Evolutionary conservation across 768 basidiomycete genomes (phyloP).

Genomic region (Leccinum fibrillosum): DNA sequence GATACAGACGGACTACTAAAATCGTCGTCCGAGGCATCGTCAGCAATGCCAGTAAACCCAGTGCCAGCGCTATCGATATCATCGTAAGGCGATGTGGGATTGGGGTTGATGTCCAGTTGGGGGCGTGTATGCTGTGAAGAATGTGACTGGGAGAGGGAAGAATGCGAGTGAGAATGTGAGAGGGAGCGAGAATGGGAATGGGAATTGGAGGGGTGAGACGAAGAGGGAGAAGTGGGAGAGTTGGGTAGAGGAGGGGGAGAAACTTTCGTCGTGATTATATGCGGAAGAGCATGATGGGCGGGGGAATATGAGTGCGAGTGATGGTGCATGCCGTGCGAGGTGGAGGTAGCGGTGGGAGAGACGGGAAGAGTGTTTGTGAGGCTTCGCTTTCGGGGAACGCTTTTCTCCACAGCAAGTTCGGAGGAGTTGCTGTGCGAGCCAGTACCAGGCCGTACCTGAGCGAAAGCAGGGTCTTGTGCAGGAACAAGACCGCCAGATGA

Average conservation of each 20-base stretch:
- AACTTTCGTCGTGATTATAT: conserved; percentile 32
- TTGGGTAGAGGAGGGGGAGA: conserved; percentile 28
- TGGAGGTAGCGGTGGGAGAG: conserved; percentile 9
- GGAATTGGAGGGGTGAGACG: conserved; percentile 23
- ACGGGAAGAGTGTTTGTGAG: conserved; percentile 47
- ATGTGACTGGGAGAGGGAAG: conserved; percentile 20
- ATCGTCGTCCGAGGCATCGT: conserved; percentile 28
- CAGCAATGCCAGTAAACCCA: conserved; percentile 14
- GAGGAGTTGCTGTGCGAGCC: conserved; percentile 42
- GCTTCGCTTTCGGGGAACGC: conserved; percentile 65
- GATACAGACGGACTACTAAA: conserved; percentile 17
- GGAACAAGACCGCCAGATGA: conserved; percentile 26
- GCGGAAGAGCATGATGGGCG: conserved; percentile 13
- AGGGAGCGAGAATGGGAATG: conserved; percentile 18
- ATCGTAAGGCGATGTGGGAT: conserved; percentile 44
- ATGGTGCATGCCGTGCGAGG: conserved; percentile 18
- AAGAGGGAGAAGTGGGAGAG: conserved; percentile 23
- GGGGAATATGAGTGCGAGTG: conserved; percentile 29
- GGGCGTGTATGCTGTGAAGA: conserved; percentile 15
- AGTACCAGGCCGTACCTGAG: conserved; percentile 36
- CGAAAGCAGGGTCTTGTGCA: conserved; percentile 27
- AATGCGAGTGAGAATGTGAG: conserved; percentile 21
- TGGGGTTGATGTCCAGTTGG: conserved; percentile 30
- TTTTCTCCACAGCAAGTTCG: conserved; percentile 43
- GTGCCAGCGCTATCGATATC: conserved; percentile 52